These are phyloP conservation scores for Trifolium repens DNA, from an alignment of 306 rosid species.

Conservation along the genomic window DNA sequence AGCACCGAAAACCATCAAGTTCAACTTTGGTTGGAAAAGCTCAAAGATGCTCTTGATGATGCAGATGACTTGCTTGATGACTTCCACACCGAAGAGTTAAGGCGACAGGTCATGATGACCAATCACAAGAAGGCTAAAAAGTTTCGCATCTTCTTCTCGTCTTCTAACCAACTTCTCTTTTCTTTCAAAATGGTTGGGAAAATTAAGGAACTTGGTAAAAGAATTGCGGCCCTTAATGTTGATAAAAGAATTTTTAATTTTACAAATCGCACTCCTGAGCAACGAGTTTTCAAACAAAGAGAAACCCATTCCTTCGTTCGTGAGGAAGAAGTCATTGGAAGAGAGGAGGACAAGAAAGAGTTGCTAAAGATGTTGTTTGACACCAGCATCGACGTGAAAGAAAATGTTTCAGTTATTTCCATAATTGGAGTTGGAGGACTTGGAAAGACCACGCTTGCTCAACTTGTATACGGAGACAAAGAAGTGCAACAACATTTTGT, in stretches of 20 bases:
- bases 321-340: neutral
- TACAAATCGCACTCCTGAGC: no score
- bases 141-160: neutral
- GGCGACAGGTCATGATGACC: neutral
- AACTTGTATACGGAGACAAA: neutral
- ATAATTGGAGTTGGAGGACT: conserved; percentile 34
- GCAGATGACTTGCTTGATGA: conserved; percentile 2
- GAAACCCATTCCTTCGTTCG: neutral
- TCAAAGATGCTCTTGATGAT: neutral
- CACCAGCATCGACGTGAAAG: neutral
- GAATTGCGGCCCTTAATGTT: neutral
- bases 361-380: neutral
- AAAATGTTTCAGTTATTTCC: conserved; percentile 3
- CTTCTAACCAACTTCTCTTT: neutral
- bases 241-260: no score
- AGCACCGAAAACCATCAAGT: neutral
- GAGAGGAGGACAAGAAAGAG: neutral
- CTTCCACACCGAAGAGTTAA: neutral
- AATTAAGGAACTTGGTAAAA: neutral
- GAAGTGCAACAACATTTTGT: neutral
- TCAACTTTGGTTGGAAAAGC: neutral
- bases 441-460: conserved; percentile 39
- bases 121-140: neutral
- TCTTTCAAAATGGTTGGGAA: neutral
- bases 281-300: no score